These are phyloP conservation scores for Pleodorina starrii DNA, from an alignment of 139 green algal genomes.

Conservation along the genomic window DNA sequence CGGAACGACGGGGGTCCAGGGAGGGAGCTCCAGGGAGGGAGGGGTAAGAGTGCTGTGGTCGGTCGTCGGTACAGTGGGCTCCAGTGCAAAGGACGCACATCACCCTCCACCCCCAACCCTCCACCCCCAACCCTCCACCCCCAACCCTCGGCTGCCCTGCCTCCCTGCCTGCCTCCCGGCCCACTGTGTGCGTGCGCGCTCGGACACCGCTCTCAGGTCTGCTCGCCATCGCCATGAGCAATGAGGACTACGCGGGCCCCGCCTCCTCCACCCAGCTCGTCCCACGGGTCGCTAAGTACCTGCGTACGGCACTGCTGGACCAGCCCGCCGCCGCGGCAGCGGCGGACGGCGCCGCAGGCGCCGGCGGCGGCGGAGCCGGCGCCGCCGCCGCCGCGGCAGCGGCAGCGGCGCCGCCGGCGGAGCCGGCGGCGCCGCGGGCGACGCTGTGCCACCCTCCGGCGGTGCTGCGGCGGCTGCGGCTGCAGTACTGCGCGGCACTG, in stretches of 20 bases:
- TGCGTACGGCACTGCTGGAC: slow-evolving; percentile 31
- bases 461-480: slow-evolving; percentile 46
- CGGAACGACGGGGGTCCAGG: too few relatives aligned
- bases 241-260: slow-evolving; percentile 64
- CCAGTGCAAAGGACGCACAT: too few relatives aligned
- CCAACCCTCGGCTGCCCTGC: too few relatives aligned
- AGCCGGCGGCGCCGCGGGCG: slow-evolving; percentile 1
- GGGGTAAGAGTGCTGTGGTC: too few relatives aligned
- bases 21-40: too few relatives aligned
- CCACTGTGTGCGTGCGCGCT: neutral
- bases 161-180: neutral
- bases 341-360: neutral
- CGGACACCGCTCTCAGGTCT: slow-evolving; percentile 36
- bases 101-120: too few relatives aligned
- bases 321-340: neutral
- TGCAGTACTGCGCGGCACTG: slow-evolving; percentile 45
- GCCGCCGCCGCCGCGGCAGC: neutral
- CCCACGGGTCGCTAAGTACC: slow-evolving; percentile 37
- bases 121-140: too few relatives aligned
- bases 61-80: too few relatives aligned
- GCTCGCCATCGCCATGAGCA: slow-evolving; percentile 59
- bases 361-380: neutral
- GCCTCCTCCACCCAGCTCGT: slow-evolving; percentile 60
- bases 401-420: neutral
- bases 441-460: slow-evolving; percentile 37